These are phyloP conservation scores for Melanomma pulvis-pyrius DNA, from an alignment of 495 filamentous ascomycete genomes.

Conservation along the genomic window DNA sequence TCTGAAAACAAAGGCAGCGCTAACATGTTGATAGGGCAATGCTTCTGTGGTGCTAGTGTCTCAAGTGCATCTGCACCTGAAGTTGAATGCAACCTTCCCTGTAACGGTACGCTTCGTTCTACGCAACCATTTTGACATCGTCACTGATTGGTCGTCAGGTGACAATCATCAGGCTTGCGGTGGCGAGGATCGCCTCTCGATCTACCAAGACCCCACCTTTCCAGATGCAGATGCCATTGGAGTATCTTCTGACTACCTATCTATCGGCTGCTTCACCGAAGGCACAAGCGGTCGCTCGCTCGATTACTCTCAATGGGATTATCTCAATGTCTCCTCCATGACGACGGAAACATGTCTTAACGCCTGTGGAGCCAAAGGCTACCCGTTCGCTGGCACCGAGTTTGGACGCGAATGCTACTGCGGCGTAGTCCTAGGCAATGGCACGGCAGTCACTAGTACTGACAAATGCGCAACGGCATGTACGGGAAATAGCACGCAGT, in stretches of 20 bases:
- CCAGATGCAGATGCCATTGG: constrained; percentile 45
- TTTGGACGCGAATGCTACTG: constrained; percentile 51
- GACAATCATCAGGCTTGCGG: constrained; percentile 53
- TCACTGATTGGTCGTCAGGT: background rate
- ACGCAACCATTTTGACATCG: background rate
- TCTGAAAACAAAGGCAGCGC: background rate
- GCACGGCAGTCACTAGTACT: constrained; percentile 44
- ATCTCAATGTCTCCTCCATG: constrained; percentile 44
- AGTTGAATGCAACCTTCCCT: constrained; percentile 51
- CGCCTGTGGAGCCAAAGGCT: constrained; percentile 39
- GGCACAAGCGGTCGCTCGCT: constrained; percentile 55
- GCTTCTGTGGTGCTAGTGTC: constrained; percentile 57
- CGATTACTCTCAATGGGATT: constrained; percentile 47
- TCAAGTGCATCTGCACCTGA: constrained; percentile 39
- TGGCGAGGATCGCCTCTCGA: constrained; percentile 50
- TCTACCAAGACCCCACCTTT: constrained; percentile 59
- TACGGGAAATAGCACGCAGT: constrained; percentile 34
- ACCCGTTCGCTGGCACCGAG: constrained; percentile 54
- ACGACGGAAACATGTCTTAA: constrained; percentile 46
- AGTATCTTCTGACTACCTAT: constrained; percentile 49
- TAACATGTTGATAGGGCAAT: constrained; percentile 40
- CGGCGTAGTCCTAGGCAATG: constrained; percentile 53
- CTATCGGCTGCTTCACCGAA: constrained; percentile 62
- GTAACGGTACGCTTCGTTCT: constrained; percentile 42
- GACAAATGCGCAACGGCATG: constrained; percentile 33